Evolutionary conservation across 2,329 filamentous ascomycete genomes (phyloP).

Genomic region (Macrophomina pseudophaseolina): DNA sequence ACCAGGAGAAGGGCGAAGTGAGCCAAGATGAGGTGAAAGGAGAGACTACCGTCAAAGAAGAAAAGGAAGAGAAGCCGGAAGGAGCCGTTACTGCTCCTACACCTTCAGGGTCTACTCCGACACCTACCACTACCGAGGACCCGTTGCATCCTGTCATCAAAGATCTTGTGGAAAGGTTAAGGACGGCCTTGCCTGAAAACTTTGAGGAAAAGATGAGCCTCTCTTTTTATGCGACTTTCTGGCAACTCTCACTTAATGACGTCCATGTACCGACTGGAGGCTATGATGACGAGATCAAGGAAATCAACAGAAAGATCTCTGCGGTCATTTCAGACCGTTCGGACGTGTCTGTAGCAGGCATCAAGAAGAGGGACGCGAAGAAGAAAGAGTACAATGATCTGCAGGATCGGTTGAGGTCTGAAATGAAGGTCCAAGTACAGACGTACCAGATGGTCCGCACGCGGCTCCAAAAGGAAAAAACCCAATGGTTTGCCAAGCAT

Average conservation of each 20-base stretch:
- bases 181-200: constrained; percentile 63
- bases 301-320: constrained; percentile 62
- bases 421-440: constrained; percentile 72
- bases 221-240: constrained; percentile 88
- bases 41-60: constrained; percentile 34
- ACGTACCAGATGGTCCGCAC: constrained; percentile 62
- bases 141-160: constrained; percentile 72
- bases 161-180: constrained; percentile 73
- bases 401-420: constrained; percentile 71
- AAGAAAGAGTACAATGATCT: constrained; percentile 72
- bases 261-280: constrained; percentile 75
- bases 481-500: constrained; percentile 75
- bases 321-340: constrained; percentile 72
- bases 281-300: constrained; percentile 76
- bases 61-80: constrained; percentile 32
- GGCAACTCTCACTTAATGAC: constrained; percentile 85
- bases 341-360: constrained; percentile 71
- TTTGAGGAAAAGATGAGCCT: constrained; percentile 74
- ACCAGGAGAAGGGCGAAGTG: constrained; percentile 32
- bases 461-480: constrained; percentile 75
- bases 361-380: constrained; percentile 70
- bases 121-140: constrained; percentile 25
- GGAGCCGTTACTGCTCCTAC: constrained; percentile 31
- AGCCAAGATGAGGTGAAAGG: constrained; percentile 33
- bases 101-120: constrained; percentile 15